Base-by-base conservation (phyloP, 352 stramenopile species). In the Phytophthora boehmeriae region DNA sequence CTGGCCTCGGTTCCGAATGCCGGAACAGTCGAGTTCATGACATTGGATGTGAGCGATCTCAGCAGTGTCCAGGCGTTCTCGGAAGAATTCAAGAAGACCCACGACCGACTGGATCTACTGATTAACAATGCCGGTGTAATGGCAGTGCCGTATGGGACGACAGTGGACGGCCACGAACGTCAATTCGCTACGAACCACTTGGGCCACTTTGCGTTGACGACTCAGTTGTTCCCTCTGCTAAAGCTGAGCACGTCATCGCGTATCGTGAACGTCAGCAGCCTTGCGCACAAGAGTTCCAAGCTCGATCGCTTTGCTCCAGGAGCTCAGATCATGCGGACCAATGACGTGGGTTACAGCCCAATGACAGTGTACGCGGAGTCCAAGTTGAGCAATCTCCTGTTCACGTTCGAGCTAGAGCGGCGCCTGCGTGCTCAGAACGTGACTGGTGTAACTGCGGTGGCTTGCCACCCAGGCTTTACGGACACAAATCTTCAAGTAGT, bases 371-470 rank as follows among this genome's bases (percentile, higher is more conserved):
- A 98, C 60, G 78, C 78, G 19, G 63, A 83, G 43, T 92, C 79
- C 44, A 98, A 98, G 71, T 70, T 97, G 27, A 83, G 76, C 55
- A 98, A 98, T 57, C 82, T 98, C 43, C 62, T 97, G 2, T 98
- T 98, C 66, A 83, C 88, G 5, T 56, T 89, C 45, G 91, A 97
- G 50, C 63, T 98, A 1, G 71, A 95, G 43, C 68, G 76, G 19
- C 73, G 80, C 0, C 17, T 73, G 8, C 35, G 44, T 11, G 25
- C 39, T 0, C 30, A 34, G 6, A 50, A 43, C 22, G 45, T 74
- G 35, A 14, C 17, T 4, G 51, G 49, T 41, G 68, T 76, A 14
- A 25, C 51, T n/a, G 57, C 68, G 6, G 53, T 76, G 14, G 48
- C 58, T 14, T 65, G 58, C 22, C 68, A 76, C 19, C 68, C 68